Evolutionary conservation across 2,329 filamentous ascomycete species (phyloP).

Genomic region (Pseudogymnoascus sp.): DNA sequence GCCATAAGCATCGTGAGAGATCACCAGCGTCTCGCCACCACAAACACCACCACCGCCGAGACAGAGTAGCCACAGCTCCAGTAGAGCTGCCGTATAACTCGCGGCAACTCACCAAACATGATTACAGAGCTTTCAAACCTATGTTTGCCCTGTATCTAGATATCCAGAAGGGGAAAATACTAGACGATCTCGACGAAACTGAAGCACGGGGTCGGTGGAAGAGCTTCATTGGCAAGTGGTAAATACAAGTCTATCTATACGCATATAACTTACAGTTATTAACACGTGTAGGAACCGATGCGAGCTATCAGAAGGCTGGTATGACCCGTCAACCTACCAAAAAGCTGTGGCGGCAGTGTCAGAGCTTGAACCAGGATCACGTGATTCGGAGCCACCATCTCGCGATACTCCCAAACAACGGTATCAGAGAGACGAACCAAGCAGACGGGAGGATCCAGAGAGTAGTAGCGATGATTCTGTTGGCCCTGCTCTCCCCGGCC

Average conservation of each 20-base stretch:
- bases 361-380: conserved; percentile 7
- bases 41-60: conserved; percentile 33
- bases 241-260: conserved; percentile 28
- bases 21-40: conserved; percentile 25
- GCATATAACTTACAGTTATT: conserved; percentile 29
- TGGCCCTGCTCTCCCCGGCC: conserved; percentile 43
- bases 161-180: conserved; percentile 71
- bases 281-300: conserved; percentile 66
- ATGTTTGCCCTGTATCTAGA: conserved; percentile 82
- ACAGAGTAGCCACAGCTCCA: conserved; percentile 7
- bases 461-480: conserved; percentile 31
- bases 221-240: conserved; percentile 86
- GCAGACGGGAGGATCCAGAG: conserved; percentile 11
- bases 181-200: conserved; percentile 64
- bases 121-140: conserved; percentile 59
- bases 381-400: conserved; percentile 13
- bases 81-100: conserved; percentile 58
- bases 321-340: conserved; percentile 61
- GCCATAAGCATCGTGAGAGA: neutral
- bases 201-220: conserved; percentile 85
- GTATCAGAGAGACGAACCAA: conserved; percentile 11
- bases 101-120: conserved; percentile 59
- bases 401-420: conserved; percentile 13
- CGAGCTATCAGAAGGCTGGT: conserved; percentile 87
- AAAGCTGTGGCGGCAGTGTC: conserved; percentile 25